Evolutionary conservation across 306 rosid species (phyloP).

Genomic region (Cicer chorassanicum): DNA sequence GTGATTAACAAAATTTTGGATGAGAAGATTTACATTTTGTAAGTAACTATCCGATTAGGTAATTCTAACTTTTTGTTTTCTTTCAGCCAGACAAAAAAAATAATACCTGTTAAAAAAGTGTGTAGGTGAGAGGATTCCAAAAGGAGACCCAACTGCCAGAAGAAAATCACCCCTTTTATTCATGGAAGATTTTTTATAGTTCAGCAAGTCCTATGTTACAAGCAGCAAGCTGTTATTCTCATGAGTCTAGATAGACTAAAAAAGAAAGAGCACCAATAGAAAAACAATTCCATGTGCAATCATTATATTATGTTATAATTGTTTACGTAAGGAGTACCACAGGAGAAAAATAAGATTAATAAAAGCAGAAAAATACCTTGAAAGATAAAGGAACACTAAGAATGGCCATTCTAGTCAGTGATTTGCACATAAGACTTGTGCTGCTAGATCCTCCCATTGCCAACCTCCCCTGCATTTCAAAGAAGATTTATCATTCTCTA

Average conservation of each 20-base stretch:
- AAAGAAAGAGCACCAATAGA: slow-evolving; percentile 40
- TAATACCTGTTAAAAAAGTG: slow-evolving; percentile 91
- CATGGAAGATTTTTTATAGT: slow-evolving; percentile 57
- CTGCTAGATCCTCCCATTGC: slow-evolving; percentile 53
- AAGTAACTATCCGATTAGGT: slow-evolving; percentile 32
- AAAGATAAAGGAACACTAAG: slow-evolving; percentile 69
- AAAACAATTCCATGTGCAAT: slow-evolving; percentile 21
- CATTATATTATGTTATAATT: slow-evolving; percentile 7
- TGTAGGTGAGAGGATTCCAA: slow-evolving; percentile 86
- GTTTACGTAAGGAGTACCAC: slow-evolving; percentile 31
- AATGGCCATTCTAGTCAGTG: slow-evolving; percentile 80
- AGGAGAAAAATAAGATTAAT: slow-evolving; percentile 27
- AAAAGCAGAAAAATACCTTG: slow-evolving; percentile 55
- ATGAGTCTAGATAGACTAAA: slow-evolving; percentile 31
- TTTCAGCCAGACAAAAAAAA: slow-evolving; percentile 12
- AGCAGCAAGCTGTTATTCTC: slow-evolving; percentile 42
- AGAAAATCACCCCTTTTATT: slow-evolving; percentile 79
- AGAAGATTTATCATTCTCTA: slow-evolving; percentile 48
- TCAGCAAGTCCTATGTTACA: slow-evolving; percentile 62
- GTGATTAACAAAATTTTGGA: background rate
- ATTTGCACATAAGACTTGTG: slow-evolving; percentile 55
- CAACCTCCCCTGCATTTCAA: slow-evolving; percentile 61
- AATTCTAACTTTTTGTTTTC: background rate
- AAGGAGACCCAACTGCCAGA: slow-evolving; percentile 92
- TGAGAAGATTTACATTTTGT: slow-evolving; percentile 32